Evolutionary conservation across 805 yeast genomes (phyloP).

Genomic region (Zygotorulaspora danielsina): DNA sequence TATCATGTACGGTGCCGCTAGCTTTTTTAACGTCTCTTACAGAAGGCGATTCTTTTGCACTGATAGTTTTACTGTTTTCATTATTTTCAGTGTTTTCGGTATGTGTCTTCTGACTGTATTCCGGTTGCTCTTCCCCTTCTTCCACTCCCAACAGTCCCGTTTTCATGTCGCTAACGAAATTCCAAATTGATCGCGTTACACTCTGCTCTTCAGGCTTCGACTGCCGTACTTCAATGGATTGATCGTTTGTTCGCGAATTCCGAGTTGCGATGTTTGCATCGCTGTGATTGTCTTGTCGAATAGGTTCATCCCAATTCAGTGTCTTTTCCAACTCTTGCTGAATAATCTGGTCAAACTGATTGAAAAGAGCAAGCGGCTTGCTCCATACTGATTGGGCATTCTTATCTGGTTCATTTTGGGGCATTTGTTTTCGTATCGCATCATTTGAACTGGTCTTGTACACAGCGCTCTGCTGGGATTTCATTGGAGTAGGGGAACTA

Average conservation of each 20-base stretch:
- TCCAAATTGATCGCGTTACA: slow-evolving; percentile 45
- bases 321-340: slow-evolving; percentile 62
- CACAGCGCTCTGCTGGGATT: background rate
- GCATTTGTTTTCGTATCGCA: background rate
- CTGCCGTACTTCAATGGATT: slow-evolving; percentile 1
- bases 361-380: slow-evolving; percentile 57
- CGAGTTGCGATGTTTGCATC: slow-evolving; percentile 18
- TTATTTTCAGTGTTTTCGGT: background rate
- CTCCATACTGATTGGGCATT: slow-evolving; percentile 39
- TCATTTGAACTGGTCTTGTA: background rate
- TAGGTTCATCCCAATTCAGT: slow-evolving; percentile 33
- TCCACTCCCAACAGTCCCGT: slow-evolving; percentile 38
- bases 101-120: background rate
- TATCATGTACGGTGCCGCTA: slow-evolving; percentile 3
- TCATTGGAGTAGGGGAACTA: background rate
- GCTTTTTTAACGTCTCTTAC: slow-evolving; percentile 6
- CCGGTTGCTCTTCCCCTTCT: slow-evolving; percentile 24
- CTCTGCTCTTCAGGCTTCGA: slow-evolving; percentile 18
- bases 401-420: slow-evolving; percentile 2
- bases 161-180: slow-evolving; percentile 48
- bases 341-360: slow-evolving; percentile 62
- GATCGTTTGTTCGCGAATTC: background rate
- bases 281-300: background rate
- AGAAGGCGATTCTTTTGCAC: no score
- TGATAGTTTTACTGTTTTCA: background rate